Conservation (phyloP, 2,329 filamentous ascomycete genomes). For the Calonectria crousiana region DNA sequence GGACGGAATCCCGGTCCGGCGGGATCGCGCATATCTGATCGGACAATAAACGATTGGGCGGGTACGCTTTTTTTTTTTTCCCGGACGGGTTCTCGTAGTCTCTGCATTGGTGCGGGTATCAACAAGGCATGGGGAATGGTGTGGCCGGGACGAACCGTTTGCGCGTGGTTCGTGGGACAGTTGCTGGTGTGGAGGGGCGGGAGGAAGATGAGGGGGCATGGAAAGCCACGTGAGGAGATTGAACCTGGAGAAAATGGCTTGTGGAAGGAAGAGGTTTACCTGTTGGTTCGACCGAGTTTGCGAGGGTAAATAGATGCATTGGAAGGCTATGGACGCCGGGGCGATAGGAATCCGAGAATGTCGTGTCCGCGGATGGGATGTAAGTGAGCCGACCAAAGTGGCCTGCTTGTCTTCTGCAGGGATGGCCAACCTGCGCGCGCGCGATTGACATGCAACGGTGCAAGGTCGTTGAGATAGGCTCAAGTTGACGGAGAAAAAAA, state of each 20-base stretch:
- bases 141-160: conserved; percentile 12
- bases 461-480: conserved; percentile 19
- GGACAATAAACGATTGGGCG: not conserved
- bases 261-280: not conserved
- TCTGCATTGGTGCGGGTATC: not conserved
- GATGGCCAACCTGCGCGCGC: not conserved
- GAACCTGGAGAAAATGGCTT: not conserved
- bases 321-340: not conserved
- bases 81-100: not conserved
- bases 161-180: conserved; percentile 14
- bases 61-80: not conserved
- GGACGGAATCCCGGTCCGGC: not conserved
- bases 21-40: not conserved
- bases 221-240: conserved; percentile 20
- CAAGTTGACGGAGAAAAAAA: conserved; percentile 15
- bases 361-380: not conserved
- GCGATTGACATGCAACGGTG: not conserved
- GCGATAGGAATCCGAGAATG: not conserved
- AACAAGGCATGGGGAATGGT: conserved; percentile 5
- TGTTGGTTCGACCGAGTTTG: not conserved
- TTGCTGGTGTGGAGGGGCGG: conserved; percentile 14
- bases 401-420: not conserved
- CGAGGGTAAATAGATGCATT: not conserved
- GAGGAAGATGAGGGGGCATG: not conserved
- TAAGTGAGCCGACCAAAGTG: not conserved